Base-by-base conservation (phyloP, 179 eudicot genomes). In the Corrigiola litoralis region DNA sequence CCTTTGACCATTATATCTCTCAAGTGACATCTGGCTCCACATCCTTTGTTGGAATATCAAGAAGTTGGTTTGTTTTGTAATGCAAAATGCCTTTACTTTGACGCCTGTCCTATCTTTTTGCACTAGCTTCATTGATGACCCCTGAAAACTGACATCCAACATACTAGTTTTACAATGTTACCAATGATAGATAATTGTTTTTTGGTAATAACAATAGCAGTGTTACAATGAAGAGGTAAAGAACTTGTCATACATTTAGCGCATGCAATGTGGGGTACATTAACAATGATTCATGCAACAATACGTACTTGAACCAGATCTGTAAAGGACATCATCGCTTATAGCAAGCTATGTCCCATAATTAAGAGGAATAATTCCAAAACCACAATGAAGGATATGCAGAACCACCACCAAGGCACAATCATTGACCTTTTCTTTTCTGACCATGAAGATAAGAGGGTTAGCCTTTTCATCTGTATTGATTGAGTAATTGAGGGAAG, bases 341-440 rank as follows among this genome's bases (percentile, higher is more conserved):
- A 14, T n/a, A n/a, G 34, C 46, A 5, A 17, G 0, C 47, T 46
- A 14, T 11, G 23, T 42, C 11, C 47, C 42, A 45, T 32, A 31
- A 56, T 49, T 12, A 21, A n/a, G 24, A 16, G 20, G 8, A 42
- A 4, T n/a, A 46, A 24, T n/a, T 32, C 27, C 29, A 68, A 59
- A 58, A 18, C 52, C 56, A 67, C 12, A 33, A 24, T 24, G 10
- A 55, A 31, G 54, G 21, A 58, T 13, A 58, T 18, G 28, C 58
- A 59, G 58, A 20, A 58, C 12, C 63, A 36, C 66, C 65, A 48
- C 66, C 48, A 68, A 28, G 56, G 29, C 20, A 37, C 56, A 29
- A 13, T 36, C 10, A 25, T 46, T 5, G 56, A 9, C 63, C 46
- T 47, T 58, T 16, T 49, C 27, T 24, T 46, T 32, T 25, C 41